These are phyloP conservation scores for Gillenia trifoliata DNA, from an alignment of 306 rosid genomes.

Conservation along the genomic window DNA sequence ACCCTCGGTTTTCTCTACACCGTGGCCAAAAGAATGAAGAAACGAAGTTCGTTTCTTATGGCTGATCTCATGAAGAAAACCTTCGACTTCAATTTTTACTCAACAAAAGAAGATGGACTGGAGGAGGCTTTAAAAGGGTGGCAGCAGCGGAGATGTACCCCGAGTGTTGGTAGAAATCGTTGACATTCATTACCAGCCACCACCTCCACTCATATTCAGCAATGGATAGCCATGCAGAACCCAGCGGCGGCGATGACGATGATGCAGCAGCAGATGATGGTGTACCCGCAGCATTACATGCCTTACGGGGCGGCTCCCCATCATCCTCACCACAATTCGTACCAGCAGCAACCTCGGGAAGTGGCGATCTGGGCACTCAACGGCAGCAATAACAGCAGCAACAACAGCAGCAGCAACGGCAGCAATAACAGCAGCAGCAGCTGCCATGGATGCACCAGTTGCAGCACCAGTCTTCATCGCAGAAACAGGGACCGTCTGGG, in stretches of 20 bases:
- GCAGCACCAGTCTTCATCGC: too few relatives aligned
- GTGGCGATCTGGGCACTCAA: too few relatives aligned
- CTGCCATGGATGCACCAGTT: too few relatives aligned
- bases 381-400: constrained; percentile 27
- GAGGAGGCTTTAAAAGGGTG: background rate
- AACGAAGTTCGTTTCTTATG: background rate
- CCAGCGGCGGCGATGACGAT: constrained; percentile 89
- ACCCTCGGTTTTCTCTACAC: background rate
- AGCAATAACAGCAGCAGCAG: constrained; percentile 33
- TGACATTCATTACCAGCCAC: background rate
- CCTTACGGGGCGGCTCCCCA: constrained; percentile 39
- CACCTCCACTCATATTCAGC: background rate
- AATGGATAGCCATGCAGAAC: constrained; percentile 82
- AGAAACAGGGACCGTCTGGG: constrained; percentile 62
- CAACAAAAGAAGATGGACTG: background rate
- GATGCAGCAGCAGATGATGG: constrained; percentile 98
- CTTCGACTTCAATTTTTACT: background rate
- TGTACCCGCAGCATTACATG: constrained; percentile 85
- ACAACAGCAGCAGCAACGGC: too few relatives aligned
- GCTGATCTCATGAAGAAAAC: constrained; percentile 1
- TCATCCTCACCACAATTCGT: constrained; percentile 33
- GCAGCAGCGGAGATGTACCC: background rate
- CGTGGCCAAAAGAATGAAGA: background rate
- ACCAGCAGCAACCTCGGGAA: constrained; percentile 21
- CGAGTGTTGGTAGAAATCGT: background rate